Evolutionary conservation across 257 asterid species (phyloP).

Genomic region (Nicotiana attenuata): DNA sequence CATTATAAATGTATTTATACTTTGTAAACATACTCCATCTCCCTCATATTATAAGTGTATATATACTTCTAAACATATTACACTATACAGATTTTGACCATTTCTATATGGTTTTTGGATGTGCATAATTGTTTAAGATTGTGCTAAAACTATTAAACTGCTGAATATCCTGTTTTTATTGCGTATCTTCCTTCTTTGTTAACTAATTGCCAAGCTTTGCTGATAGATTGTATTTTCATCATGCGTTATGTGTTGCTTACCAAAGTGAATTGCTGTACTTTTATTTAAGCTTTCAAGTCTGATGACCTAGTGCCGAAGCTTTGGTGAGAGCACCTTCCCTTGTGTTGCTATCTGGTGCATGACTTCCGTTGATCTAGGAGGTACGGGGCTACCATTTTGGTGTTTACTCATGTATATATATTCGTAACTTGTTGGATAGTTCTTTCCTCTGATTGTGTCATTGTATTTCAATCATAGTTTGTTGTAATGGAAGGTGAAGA

Average conservation of each 20-base stretch:
- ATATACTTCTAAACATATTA: neutral
- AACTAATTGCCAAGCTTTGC: neutral
- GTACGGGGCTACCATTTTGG: neutral
- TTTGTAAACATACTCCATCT: neutral
- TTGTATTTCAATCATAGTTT: neutral
- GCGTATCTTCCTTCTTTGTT: neutral
- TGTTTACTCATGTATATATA: neutral
- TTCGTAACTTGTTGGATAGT: neutral
- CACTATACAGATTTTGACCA: neutral
- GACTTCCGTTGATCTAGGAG: neutral
- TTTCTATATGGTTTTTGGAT: neutral
- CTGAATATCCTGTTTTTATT: neutral
- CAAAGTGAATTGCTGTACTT: neutral
- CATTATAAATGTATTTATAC: neutral
- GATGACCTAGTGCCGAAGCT: neutral
- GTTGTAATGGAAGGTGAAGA: constrained; percentile 5
- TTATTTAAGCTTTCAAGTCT: neutral
- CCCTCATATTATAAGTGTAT: neutral
- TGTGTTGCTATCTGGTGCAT: neutral
- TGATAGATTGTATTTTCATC: neutral
- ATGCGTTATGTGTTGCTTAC: neutral
- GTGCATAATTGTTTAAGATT: neutral
- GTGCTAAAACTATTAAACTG: neutral
- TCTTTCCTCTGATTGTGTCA: neutral
- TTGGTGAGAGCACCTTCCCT: neutral